phyloP scores from a whole-genome alignment of 129 eudicot genomes.

The Escallonia rubra region DNA sequence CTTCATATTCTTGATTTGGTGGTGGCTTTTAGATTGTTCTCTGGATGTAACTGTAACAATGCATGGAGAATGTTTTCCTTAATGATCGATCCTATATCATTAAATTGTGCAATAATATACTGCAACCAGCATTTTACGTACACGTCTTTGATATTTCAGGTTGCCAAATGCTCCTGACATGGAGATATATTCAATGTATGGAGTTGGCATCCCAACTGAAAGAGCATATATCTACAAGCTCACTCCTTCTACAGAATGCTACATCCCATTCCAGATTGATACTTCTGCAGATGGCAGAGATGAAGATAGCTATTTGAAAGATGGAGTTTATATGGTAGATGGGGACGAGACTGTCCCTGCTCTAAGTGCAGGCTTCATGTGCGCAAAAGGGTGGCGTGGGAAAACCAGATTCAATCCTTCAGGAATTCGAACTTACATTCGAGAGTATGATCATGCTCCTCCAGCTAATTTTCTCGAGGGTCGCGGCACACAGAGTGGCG shows the following conservation, averaged over 20 bases:
- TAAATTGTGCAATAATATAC: background rate
- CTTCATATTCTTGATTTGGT: background rate
- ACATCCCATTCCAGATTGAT: slow-evolving; percentile 84
- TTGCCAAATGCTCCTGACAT: slow-evolving; percentile 97
- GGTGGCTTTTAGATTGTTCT: background rate
- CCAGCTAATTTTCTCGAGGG: slow-evolving; percentile 87
- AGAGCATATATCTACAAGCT: slow-evolving; percentile 73
- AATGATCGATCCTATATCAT: background rate
- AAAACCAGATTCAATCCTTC: slow-evolving; percentile 91
- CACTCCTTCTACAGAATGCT: slow-evolving; percentile 68
- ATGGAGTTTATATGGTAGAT: slow-evolving; percentile 69
- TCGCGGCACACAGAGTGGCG: slow-evolving; percentile 94
- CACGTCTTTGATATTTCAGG: slow-evolving; percentile 27
- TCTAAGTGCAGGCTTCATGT: slow-evolving; percentile 90
- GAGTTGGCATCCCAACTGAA: slow-evolving; percentile 91
- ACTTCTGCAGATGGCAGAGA: slow-evolving; percentile 61
- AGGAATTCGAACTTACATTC: slow-evolving; percentile 54
- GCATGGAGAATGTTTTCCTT: background rate
- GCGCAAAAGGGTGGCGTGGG: slow-evolving; percentile 99
- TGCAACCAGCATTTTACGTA: background rate
- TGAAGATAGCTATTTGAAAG: slow-evolving; percentile 46
- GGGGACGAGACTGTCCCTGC: slow-evolving; percentile 97
- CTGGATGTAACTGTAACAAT: background rate
- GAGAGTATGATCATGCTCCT: slow-evolving; percentile 93
- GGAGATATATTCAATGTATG: slow-evolving; percentile 88